phyloP scores from a whole-genome alignment of 2,329 filamentous ascomycete genomes.

The Pezizomycotina sp. region DNA sequence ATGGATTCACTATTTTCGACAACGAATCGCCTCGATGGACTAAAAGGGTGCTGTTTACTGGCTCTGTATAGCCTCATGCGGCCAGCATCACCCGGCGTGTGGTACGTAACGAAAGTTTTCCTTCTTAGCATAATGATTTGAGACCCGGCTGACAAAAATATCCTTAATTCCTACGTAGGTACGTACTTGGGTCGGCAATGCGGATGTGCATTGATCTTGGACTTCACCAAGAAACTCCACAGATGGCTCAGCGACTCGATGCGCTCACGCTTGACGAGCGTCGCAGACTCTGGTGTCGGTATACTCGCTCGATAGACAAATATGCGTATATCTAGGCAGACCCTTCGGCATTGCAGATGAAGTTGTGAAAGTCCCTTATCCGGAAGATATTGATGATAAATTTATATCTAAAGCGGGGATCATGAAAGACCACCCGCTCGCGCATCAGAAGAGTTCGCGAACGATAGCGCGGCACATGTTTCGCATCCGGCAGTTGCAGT shows the following conservation, averaged over 20 bases:
- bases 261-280: slow-evolving; percentile 66
- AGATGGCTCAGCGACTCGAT: slow-evolving; percentile 29
- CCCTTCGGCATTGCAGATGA: slow-evolving; percentile 89
- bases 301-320: slow-evolving; percentile 80
- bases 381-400: slow-evolving; percentile 69
- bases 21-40: slow-evolving; percentile 61
- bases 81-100: slow-evolving; percentile 81
- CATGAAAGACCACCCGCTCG: slow-evolving; percentile 37
- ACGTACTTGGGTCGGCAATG: slow-evolving; percentile 85
- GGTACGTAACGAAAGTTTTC: too few species aligned
- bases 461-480: slow-evolving; percentile 84
- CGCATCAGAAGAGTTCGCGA: slow-evolving; percentile 49
- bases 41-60: slow-evolving; percentile 80
- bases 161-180: too few species aligned
- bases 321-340: slow-evolving; percentile 80
- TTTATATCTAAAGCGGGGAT: slow-evolving; percentile 72
- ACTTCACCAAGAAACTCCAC: slow-evolving; percentile 64
- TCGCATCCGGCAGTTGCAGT: slow-evolving; percentile 71
- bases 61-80: slow-evolving; percentile 81
- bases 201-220: slow-evolving; percentile 80
- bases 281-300: slow-evolving; percentile 81
- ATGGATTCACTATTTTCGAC: slow-evolving; percentile 65
- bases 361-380: slow-evolving; percentile 86
- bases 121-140: too few species aligned
- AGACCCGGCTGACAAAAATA: too few species aligned